These are phyloP conservation scores for Colletotrichum viniferum DNA, from an alignment of 2,329 filamentous ascomycete genomes.

Conservation along the genomic window DNA sequence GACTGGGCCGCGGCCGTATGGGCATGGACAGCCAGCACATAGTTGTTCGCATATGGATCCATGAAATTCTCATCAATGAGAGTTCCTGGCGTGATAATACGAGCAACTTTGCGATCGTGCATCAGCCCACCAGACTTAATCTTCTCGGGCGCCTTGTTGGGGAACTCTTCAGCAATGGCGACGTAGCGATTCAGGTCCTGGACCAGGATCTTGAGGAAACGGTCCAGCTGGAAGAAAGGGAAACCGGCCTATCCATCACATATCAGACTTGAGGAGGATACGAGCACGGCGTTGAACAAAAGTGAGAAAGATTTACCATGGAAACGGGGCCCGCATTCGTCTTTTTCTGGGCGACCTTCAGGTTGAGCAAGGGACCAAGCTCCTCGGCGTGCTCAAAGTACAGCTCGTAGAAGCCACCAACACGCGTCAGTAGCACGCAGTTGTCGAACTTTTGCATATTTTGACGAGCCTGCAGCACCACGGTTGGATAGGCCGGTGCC, in stretches of 20 bases:
- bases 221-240: slow-evolving; percentile 89
- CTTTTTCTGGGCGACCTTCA: slow-evolving; percentile 81
- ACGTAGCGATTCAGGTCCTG: slow-evolving; percentile 91
- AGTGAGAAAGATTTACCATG: slow-evolving; percentile 67
- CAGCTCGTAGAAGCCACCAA: slow-evolving; percentile 96
- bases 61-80: slow-evolving; percentile 98
- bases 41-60: slow-evolving; percentile 93
- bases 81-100: slow-evolving; percentile 92
- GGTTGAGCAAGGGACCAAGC: slow-evolving; percentile 80
- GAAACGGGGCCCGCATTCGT: slow-evolving; percentile 79
- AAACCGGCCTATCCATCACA: slow-evolving; percentile 74
- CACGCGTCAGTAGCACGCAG: slow-evolving; percentile 88
- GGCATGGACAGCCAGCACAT: slow-evolving; percentile 80
- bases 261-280: slow-evolving; percentile 25
- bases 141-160: slow-evolving; percentile 72
- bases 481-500: slow-evolving; percentile 75
- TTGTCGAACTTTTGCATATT: slow-evolving; percentile 92
- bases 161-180: slow-evolving; percentile 92
- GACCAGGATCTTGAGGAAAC: slow-evolving; percentile 90
- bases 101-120: slow-evolving; percentile 83
- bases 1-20: slow-evolving; percentile 49
- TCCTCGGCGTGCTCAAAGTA: slow-evolving; percentile 97
- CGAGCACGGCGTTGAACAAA: slow-evolving; percentile 16
- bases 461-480: slow-evolving; percentile 82
- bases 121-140: slow-evolving; percentile 77